Base-by-base conservation (phyloP, 2,329 filamentous ascomycete genomes). In the Coleophoma cylindrospora region DNA sequence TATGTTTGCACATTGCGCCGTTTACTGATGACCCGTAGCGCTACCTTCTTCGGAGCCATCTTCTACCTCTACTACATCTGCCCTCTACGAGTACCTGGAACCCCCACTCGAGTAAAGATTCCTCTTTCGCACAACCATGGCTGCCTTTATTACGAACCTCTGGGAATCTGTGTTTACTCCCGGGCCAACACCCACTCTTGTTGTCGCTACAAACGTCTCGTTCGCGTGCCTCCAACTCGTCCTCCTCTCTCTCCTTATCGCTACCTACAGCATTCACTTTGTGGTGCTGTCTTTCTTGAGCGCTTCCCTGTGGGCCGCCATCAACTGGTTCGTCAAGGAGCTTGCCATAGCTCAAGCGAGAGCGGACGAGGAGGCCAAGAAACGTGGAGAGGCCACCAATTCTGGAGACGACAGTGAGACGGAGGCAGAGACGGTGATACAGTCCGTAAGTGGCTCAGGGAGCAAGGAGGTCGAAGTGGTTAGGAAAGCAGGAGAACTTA, bases 111-210 rank as follows among this genome's bases (percentile, higher is more conserved):
- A 40, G 37, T 15, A 40, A n/a, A 40, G 11, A 40, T 15, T 40
- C 13, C 19, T 19, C n/a, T 40, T 15, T 14, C 19, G 10, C 9
- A 27, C 46, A n/a, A 59, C 22, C 60, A 84, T 84, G 81, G 72
- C 81, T 13, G 66, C 73, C 61, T 85, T 86, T 69, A 63, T 95
- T 55, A 76, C 83, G 64, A 82, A 91, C 59, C 86, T 96, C 53
- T 95, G 90, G 87, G 81, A 87, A 66, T 95, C 89, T 64, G 84
- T 97, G 75, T 96, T 97, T 78, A 94, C 87, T 5, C 89, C 92
- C 1, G 94, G 94, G 50, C 83, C 92, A 43, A 96, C 91, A 1
- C 89, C 89, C 13, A 88, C 89, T 44, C 83, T 99, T 56, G 79
- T 97, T 50, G 73, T 91, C 64, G 94, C 94, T 53, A 95, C 94